These are phyloP conservation scores for Russula vinacea DNA, from an alignment of 768 basidiomycete genomes.

Conservation along the genomic window DNA sequence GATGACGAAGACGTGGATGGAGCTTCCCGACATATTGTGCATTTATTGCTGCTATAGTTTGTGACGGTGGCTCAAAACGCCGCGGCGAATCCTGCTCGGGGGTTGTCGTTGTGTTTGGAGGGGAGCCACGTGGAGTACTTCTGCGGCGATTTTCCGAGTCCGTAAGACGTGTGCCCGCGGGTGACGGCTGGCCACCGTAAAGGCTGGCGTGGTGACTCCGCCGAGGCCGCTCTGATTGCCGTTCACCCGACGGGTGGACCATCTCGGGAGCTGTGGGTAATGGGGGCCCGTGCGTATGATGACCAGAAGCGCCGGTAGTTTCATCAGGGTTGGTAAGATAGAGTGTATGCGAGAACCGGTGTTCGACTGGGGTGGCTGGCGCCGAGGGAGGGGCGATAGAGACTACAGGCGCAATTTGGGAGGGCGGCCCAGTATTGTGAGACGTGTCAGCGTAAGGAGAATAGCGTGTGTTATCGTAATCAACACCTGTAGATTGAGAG, in stretches of 20 bases:
- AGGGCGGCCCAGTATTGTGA: neutral
- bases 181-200: constrained; percentile 7
- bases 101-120: neutral
- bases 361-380: constrained; percentile 14
- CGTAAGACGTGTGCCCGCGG: neutral
- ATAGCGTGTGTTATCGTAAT: neutral
- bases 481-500: neutral
- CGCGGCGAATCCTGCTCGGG: constrained; percentile 6
- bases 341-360: constrained; percentile 17
- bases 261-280: constrained; percentile 4
- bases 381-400: neutral
- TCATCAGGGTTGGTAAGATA: constrained; percentile 27
- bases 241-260: constrained; percentile 1
- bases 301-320: neutral
- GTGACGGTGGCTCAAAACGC: constrained; percentile 26
- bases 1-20: constrained; percentile 23
- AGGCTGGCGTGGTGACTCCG: constrained; percentile 7
- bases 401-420: neutral
- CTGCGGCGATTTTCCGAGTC: neutral
- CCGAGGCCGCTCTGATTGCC: neutral
- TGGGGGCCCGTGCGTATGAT: neutral
- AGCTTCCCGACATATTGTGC: neutral
- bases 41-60: constrained; percentile 20
- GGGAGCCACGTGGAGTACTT: neutral
- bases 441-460: neutral